Percentiles rank a stretch among this genome's conserved stretches.
Evolutionary conservation across 805 yeast genomes (phyloP).

Genomic region (Vanderwaltozyma yarrowii): DNA sequence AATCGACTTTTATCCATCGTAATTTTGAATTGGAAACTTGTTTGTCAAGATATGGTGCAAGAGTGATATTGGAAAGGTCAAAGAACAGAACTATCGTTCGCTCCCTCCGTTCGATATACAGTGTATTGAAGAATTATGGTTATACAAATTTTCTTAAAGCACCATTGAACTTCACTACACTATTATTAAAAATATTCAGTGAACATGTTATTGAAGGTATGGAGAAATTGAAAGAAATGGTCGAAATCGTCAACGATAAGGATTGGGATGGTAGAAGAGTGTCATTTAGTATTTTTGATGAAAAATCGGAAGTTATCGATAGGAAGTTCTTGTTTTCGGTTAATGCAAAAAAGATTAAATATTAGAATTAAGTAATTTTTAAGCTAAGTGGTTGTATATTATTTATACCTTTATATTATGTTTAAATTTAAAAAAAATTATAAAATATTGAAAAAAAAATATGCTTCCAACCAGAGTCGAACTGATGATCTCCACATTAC

Average conservation of each 20-base stretch:
- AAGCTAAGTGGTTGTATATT: no score
- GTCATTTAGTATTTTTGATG: neutral
- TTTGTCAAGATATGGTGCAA: conserved; percentile 1
- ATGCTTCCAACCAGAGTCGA: conserved; percentile 66
- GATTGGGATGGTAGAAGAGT: conserved; percentile 1
- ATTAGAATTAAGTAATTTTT: no score
- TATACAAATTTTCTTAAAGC: neutral
- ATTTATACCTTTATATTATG: no score
- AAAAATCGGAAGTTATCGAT: neutral
- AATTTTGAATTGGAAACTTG: conserved; percentile 3
- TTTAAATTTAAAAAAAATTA: no score
- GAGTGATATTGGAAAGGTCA: neutral
- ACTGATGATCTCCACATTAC: conserved; percentile 83
- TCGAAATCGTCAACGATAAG: neutral
- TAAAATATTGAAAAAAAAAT: no score
- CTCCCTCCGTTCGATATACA: neutral
- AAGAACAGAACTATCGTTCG: conserved; percentile 1
- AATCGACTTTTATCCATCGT: neutral
- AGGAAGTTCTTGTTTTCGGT: neutral
- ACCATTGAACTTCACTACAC: no score
- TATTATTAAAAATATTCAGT: neutral
- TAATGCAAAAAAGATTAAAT: neutral
- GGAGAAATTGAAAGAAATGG: neutral
- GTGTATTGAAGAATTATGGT: neutral
- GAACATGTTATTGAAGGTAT: conserved; percentile 1